phyloP scores from a whole-genome alignment of 768 basidiomycete genomes.

The Mycena leptocephala region DNA sequence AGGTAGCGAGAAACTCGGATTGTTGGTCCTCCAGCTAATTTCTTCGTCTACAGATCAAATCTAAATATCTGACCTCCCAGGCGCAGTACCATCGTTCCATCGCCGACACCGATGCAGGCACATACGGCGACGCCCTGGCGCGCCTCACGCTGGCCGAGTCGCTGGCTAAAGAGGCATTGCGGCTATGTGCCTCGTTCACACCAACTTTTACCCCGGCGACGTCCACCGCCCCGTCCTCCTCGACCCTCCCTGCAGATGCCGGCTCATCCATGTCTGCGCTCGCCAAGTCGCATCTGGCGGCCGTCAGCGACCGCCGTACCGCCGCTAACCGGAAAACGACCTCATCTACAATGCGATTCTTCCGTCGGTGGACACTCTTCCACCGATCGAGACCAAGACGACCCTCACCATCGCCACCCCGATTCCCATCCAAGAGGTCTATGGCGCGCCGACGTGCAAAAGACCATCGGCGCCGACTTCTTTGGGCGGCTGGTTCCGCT shows the following conservation, averaged over 20 bases:
- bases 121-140: slow-evolving; percentile 90
- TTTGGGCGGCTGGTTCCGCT: slow-evolving; percentile 92
- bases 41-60: slow-evolving; percentile 82
- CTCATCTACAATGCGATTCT: slow-evolving; percentile 96
- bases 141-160: slow-evolving; percentile 85
- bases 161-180: slow-evolving; percentile 87
- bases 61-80: slow-evolving; percentile 90
- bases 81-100: slow-evolving; percentile 90
- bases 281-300: slow-evolving; percentile 85
- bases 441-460: slow-evolving; percentile 93
- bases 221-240: slow-evolving; percentile 73
- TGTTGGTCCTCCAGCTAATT: not conserved
- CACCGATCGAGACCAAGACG: slow-evolving; percentile 83
- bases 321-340: slow-evolving; percentile 95
- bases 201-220: slow-evolving; percentile 34
- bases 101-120: slow-evolving; percentile 81
- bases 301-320: slow-evolving; percentile 81
- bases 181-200: slow-evolving; percentile 43
- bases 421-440: slow-evolving; percentile 95
- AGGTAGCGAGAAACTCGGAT: slow-evolving; percentile 61
- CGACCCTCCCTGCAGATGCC: slow-evolving; percentile 91
- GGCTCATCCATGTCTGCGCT: slow-evolving; percentile 86
- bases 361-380: slow-evolving; percentile 84
- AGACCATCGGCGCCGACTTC: slow-evolving; percentile 93
- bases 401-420: slow-evolving; percentile 77